These are phyloP conservation scores for Suhomyces anneliseae DNA, from an alignment of 1,139 yeast species.

Conservation along the genomic window DNA sequence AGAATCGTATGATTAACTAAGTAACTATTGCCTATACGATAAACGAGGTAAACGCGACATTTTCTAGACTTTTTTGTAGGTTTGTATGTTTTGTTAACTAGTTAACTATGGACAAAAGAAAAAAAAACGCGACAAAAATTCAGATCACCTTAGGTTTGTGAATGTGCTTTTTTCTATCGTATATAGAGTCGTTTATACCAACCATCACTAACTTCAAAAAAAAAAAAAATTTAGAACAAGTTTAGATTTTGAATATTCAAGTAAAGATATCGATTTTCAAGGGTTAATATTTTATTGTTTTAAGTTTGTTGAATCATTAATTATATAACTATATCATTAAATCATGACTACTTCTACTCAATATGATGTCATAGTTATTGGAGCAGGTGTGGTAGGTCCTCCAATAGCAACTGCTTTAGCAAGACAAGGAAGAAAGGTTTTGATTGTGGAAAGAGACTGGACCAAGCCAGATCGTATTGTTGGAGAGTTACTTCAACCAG, in stretches of 20 bases:
- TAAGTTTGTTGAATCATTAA: too few species aligned
- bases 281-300: too few species aligned
- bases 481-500: slow-evolving; percentile 96
- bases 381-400: slow-evolving; percentile 97
- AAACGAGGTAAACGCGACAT: slow-evolving; percentile 7
- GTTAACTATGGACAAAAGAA: too few species aligned
- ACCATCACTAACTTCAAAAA: neutral
- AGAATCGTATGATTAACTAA: slow-evolving; percentile 9
- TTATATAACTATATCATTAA: neutral
- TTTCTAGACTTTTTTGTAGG: neutral
- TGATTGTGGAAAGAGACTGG: slow-evolving; percentile 86
- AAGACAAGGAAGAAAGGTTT: slow-evolving; percentile 78
- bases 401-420: slow-evolving; percentile 89
- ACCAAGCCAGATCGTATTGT: slow-evolving; percentile 91
- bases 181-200: neutral
- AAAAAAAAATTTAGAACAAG: neutral
- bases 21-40: slow-evolving; percentile 4
- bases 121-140: slow-evolving; percentile 2
- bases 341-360: slow-evolving; percentile 1
- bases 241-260: neutral
- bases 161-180: slow-evolving; percentile 4
- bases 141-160: neutral
- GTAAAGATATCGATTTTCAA: too few species aligned
- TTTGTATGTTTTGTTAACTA: too few species aligned
- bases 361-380: slow-evolving; percentile 72